phyloP scores from a whole-genome alignment of 2,329 filamentous ascomycete genomes.

The Sphaerulina vaccinii region DNA sequence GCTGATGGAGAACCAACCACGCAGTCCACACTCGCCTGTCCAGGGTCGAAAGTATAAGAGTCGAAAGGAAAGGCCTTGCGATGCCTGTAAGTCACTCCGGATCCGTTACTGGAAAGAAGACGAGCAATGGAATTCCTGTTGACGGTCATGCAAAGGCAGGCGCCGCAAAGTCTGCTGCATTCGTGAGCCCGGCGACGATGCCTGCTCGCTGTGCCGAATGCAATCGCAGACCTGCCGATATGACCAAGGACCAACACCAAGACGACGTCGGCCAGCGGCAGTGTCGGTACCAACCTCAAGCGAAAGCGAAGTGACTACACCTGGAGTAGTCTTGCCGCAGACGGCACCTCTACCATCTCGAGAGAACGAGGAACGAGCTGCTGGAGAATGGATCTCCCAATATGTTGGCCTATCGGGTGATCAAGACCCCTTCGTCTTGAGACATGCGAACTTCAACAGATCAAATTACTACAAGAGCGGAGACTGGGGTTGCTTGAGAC shows the following conservation, averaged over 20 bases:
- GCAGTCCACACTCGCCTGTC: slow-evolving; percentile 5
- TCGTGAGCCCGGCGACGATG: slow-evolving; percentile 25
- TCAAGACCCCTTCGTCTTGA: slow-evolving; percentile 25
- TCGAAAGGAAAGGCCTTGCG: slow-evolving; percentile 28
- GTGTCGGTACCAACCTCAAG: slow-evolving; percentile 1
- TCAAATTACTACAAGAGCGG: slow-evolving; percentile 26
- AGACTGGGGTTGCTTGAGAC: slow-evolving; percentile 24
- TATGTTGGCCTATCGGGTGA: slow-evolving; percentile 25
- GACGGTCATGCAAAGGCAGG: not conserved
- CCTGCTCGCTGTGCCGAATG: slow-evolving; percentile 26
- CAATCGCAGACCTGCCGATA: slow-evolving; percentile 24
- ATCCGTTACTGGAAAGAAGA: not conserved
- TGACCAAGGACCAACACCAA: slow-evolving; percentile 26
- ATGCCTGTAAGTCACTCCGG: slow-evolving; percentile 17
- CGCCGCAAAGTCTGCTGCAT: slow-evolving; percentile 29
- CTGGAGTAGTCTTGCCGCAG: not conserved
- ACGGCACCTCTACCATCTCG: not conserved
- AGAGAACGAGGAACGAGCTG: not conserved
- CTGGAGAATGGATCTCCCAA: slow-evolving; percentile 25
- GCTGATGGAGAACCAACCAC: slow-evolving; percentile 9
- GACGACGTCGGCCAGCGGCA: slow-evolving; percentile 19
- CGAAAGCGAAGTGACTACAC: slow-evolving; percentile 4
- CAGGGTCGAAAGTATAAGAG: slow-evolving; percentile 28
- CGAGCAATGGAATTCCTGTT: not conserved
- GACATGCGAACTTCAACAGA: slow-evolving; percentile 25